Evolutionary conservation across 768 basidiomycete species (phyloP), one percentile per base, ranked within the genome.

Genomic region (Boletellus emodensis): DNA sequence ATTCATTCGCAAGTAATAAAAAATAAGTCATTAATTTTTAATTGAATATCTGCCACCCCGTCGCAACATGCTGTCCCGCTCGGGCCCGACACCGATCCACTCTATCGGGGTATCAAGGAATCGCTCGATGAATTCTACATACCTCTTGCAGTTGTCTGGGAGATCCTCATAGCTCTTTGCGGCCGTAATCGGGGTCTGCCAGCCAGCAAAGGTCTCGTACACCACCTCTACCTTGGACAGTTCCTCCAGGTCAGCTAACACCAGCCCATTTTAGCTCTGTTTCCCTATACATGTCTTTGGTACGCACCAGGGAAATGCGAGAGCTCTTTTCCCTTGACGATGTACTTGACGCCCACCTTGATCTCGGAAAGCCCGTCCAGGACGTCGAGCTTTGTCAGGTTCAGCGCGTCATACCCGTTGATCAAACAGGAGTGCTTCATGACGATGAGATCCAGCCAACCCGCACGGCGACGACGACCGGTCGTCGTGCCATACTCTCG

Each of bases 361-460:
- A 99, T 89, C 72, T 94, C 90, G 0, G 78, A 66, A 18, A 99
- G 76, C 24, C 76, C 72, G 61, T 97, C 94, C 43, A 99, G 78
- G 14, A 99, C 76, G 61, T 99, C 96, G 41, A 99, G 82, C 68
- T 99, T 99, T 43, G 96, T 99, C 57, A 99, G 78, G 71, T 99
- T 99, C 54, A 98, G 74, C 40, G 71, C 66, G 62, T 95, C 92
- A 69, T 98, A 99, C 33, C 96, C 96, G 68, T 99, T 99, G 78
- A 99, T 91, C 54, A 90, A 71, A 64, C 76, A 83, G 7, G 95
- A 98, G 70, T 97, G 86, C 67, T 84, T 86, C 76, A 99, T 80
- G 37, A 97, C 92, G 49, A 97, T 91, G 13, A 98, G 77, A 70
- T 99, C 96, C 40, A 99, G 83, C 96, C 96, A 99, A 12, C 96